These are phyloP conservation scores for Bisporella sp. DNA, from an alignment of 2,329 filamentous ascomycete species.

Conservation along the genomic window DNA sequence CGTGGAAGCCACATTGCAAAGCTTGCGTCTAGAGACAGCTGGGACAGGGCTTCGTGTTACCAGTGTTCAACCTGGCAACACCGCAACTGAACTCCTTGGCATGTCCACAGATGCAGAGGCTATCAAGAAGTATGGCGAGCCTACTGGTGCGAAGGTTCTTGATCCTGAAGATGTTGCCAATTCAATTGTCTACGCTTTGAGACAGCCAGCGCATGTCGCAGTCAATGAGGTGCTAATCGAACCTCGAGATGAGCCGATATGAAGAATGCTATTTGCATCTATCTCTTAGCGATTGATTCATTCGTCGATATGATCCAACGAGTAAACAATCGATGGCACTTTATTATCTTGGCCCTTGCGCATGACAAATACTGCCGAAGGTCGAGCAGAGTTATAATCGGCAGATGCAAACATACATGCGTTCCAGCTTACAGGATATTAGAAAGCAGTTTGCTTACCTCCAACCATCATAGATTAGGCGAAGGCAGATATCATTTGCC, in stretches of 20 bases:
- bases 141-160: slow-evolving; percentile 68
- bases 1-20: slow-evolving; percentile 74
- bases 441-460: too few species aligned
- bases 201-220: slow-evolving; percentile 67
- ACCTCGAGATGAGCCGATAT: slow-evolving; percentile 60
- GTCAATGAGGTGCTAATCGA: slow-evolving; percentile 79
- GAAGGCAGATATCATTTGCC: too few species aligned
- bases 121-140: slow-evolving; percentile 71
- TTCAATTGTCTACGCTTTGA: slow-evolving; percentile 67
- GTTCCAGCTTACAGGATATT: too few species aligned
- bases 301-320: too few species aligned
- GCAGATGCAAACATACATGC: too few species aligned
- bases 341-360: too few species aligned
- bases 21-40: slow-evolving; percentile 67
- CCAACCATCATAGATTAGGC: too few species aligned
- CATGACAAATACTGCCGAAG: too few species aligned
- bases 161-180: slow-evolving; percentile 65
- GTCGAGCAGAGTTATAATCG: too few species aligned
- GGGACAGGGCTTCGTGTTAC: slow-evolving; percentile 68
- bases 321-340: too few species aligned
- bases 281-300: too few species aligned
- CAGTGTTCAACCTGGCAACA: slow-evolving; percentile 70
- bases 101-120: slow-evolving; percentile 74
- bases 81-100: slow-evolving; percentile 62
- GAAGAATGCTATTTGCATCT: too few species aligned